These are phyloP conservation scores for Ascochyta koolunga DNA, from an alignment of 2,329 filamentous ascomycete species.

Conservation along the genomic window DNA sequence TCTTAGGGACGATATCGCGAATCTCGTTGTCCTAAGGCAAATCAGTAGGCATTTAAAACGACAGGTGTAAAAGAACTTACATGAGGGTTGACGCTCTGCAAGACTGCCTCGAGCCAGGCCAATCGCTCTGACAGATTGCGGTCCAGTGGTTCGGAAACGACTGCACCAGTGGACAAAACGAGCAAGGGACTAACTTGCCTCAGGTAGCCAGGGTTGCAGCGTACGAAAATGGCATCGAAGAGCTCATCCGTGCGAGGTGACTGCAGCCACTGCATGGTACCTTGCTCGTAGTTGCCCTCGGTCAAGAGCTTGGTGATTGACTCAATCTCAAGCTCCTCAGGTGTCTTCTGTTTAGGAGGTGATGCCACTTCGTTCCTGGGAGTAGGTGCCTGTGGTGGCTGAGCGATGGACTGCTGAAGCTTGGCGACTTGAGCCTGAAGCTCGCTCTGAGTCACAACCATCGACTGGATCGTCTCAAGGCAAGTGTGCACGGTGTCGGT, in stretches of 20 bases:
- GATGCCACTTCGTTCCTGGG: conserved; percentile 40
- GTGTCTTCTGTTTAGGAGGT: conserved; percentile 52
- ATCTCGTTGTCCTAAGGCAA: conserved; percentile 58
- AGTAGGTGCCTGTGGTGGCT: conserved; percentile 24
- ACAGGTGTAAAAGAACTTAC: conserved; percentile 48
- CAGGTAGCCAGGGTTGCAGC: conserved; percentile 63
- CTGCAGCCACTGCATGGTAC: conserved; percentile 65
- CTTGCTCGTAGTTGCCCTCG: conserved; percentile 57
- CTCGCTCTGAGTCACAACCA: conserved; percentile 71
- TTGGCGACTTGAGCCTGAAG: conserved; percentile 65
- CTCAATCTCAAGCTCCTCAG: conserved; percentile 64
- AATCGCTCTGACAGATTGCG: conserved; percentile 62
- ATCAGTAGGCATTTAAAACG: conserved; percentile 20
- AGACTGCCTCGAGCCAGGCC: conserved; percentile 63
- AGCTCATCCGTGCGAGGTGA: conserved; percentile 63
- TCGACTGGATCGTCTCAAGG: conserved; percentile 70
- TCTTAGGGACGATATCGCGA: conserved; percentile 61
- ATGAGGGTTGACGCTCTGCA: conserved; percentile 59
- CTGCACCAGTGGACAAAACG: conserved; percentile 65
- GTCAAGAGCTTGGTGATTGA: conserved; percentile 68
- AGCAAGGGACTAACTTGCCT: conserved; percentile 62
- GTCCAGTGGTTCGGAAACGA: conserved; percentile 63
- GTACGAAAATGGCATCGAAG: conserved; percentile 67
- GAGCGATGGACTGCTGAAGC: conserved; percentile 51
- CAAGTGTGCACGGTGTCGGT: conserved; percentile 69